Base-by-base conservation (phyloP, 805 yeast species). In the Ogataea paraovalis region DNA sequence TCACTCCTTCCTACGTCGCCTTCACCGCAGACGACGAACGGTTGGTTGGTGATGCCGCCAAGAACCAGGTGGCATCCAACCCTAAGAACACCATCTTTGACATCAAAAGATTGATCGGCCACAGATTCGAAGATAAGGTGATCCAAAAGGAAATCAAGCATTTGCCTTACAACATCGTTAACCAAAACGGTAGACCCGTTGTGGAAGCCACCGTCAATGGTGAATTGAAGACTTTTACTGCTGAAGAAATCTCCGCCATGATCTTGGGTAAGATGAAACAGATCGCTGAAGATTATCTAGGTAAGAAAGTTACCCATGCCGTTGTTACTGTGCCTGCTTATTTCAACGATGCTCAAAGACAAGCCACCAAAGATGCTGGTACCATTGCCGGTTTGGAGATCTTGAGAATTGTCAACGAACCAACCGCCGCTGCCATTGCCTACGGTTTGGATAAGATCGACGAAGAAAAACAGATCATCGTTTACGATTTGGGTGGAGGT, bases 381-480 rank as follows among this genome's bases (percentile, higher is more conserved):
- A 79, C 85, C 52, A 87, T 87, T 76, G 95, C 96, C 43, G 96
- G 96, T 61, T 76, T 87, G 67, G 87, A 85, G 67, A 88, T 87
- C 55, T 75, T 87, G 70, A 84, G 96, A 78, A 87, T 87, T 60
- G 92, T 87, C 53, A 87, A 87, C 68, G 96, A 87, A 76, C 96
- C 96, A 62, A 90, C 97, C 51, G 97, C 97, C 41, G 97, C 97
- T 58, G 97, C 97, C 47, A 88, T 90, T 71, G 97, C 97, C 55
- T 90, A 90, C 72, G 97, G 97, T 66, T 76, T 91, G 59, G 96
- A 88, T 69, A 82, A 84, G 67, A 77, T 81, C 52, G 84, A 82
- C 34, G 85, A 80, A 55, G 97, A 90, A 72, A 87, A 86, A 62
- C 91, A 90, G 71, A 88, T 90, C 57, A 82, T 90, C 64, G 95